phyloP scores from a whole-genome alignment of 345 rosid species.

The Camelina neglecta region DNA sequence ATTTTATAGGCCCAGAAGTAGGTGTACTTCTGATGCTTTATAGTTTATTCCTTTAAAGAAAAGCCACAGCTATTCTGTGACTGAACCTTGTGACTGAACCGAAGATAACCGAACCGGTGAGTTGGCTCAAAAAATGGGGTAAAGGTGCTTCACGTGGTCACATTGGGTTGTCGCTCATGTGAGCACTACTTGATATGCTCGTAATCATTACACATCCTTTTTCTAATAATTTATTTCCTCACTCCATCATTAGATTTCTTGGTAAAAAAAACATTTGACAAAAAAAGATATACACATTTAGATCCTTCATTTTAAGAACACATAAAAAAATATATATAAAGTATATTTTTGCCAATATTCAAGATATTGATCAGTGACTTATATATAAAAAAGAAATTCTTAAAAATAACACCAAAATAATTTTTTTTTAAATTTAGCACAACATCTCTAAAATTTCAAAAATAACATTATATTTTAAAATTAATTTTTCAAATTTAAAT shows the following conservation, averaged over 20 bases:
- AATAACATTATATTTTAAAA: too few relatives aligned
- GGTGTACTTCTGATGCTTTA: too few relatives aligned
- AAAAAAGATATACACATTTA: not conserved
- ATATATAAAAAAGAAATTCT: too few relatives aligned
- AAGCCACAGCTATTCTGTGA: not conserved
- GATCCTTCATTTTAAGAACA: not conserved
- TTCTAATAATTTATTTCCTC: not conserved
- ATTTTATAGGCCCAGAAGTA: too few relatives aligned
- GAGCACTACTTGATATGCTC: constrained; percentile 36
- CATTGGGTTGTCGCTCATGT: constrained; percentile 42
- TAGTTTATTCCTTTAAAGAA: too few relatives aligned
- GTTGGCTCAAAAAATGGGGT: constrained; percentile 16
- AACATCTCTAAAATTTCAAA: too few relatives aligned
- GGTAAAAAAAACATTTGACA: not conserved
- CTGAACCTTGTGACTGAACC: not conserved
- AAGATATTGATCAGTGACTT: not conserved
- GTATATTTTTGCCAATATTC: too few relatives aligned
- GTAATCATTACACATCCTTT: constrained; percentile 31
- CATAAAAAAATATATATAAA: too few relatives aligned
- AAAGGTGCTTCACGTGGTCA: constrained; percentile 37
- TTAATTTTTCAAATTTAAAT: too few relatives aligned
- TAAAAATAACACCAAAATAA: too few relatives aligned
- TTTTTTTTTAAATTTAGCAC: too few relatives aligned
- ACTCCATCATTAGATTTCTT: constrained; percentile 24
- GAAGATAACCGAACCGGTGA: not conserved